These are phyloP conservation scores for Phaeosphaeriaceae sp. DNA, from an alignment of 2,329 filamentous ascomycete genomes.

Conservation along the genomic window DNA sequence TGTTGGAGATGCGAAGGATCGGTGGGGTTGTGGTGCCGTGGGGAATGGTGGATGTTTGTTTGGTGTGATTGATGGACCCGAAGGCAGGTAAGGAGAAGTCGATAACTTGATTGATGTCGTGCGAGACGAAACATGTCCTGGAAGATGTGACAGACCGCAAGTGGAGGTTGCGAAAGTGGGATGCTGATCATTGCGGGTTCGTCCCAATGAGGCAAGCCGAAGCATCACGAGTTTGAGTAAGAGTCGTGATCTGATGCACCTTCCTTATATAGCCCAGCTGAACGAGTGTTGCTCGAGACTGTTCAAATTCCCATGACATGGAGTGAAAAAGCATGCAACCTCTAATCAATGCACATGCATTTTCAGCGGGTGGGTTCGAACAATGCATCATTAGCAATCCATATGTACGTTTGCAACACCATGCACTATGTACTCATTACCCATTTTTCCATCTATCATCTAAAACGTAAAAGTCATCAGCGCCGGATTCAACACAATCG, in stretches of 20 bases:
- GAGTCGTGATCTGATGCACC: not conserved
- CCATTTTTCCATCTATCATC: constrained; percentile 1
- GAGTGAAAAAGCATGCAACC: no score
- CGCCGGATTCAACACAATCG: constrained; percentile 80
- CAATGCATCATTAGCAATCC: not conserved
- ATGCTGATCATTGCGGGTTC: constrained; percentile 5
- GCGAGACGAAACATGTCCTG: not conserved
- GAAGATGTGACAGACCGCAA: not conserved
- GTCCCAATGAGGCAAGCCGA: constrained; percentile 21
- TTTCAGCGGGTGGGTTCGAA: no score
- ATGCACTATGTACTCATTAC: not conserved
- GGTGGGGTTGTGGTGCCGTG: not conserved
- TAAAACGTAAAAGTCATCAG: constrained; percentile 83
- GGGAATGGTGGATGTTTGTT: not conserved
- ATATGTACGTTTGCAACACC: not conserved
- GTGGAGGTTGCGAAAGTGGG: constrained; percentile 10
- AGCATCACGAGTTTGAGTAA: not conserved
- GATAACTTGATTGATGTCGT: not conserved
- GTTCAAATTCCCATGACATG: no score
- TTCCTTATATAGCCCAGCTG: no score
- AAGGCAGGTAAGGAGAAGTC: not conserved
- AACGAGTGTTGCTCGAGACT: no score
- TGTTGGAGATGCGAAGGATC: not conserved
- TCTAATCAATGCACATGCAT: no score
- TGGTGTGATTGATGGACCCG: not conserved